A percentile compares a stretch with the other conserved stretches of the same genome.
Evolutionary conservation across 352 stramenopile species (phyloP).

Genomic region (Thalassiosira oceanica): DNA sequence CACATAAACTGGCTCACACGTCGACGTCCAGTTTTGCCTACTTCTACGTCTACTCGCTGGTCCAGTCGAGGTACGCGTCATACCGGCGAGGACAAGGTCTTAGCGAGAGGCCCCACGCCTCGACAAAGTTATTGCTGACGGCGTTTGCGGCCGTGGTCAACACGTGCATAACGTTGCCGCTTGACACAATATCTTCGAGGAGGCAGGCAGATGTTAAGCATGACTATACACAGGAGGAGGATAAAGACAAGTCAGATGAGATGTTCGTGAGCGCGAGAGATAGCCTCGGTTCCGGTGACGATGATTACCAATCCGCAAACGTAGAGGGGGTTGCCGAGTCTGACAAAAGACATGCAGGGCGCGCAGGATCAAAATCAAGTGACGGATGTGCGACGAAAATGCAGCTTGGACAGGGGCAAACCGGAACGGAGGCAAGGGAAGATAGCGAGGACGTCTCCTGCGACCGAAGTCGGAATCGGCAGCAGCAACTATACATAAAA

Average conservation of each 20-base stretch:
- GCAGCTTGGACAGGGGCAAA: too few species aligned
- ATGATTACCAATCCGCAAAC: too few species aligned
- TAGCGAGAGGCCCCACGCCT: conserved; percentile 5
- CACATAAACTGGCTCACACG: conserved; percentile 66
- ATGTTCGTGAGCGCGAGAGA: too few species aligned
- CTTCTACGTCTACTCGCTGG: conserved; percentile 72
- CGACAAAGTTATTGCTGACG: conserved; percentile 60
- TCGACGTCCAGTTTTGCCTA: conserved; percentile 72
- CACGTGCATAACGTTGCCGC: conserved; percentile 68
- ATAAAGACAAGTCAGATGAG: conserved; percentile 4
- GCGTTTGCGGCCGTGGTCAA: conserved; percentile 71
- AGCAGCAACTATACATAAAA: conserved; percentile 23
- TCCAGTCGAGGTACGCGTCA: conserved; percentile 33
- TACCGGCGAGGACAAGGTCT: conserved; percentile 12
- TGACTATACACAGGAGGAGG: neutral
- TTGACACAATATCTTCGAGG: conserved; percentile 69
- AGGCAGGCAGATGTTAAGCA: conserved; percentile 36
- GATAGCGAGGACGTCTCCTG: neutral
- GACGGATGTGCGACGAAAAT: too few species aligned
- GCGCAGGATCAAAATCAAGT: conserved; percentile 2
- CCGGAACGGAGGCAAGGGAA: neutral
- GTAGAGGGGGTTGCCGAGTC: neutral
- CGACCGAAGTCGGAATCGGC: neutral
- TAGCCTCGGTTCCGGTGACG: too few species aligned
- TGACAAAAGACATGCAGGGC: conserved; percentile 7